Percentiles rank a stretch among this genome's conserved stretches.
Evolutionary conservation across 2,329 filamentous ascomycete species (phyloP).

Genomic region (Tolypocladium endophyticum): DNA sequence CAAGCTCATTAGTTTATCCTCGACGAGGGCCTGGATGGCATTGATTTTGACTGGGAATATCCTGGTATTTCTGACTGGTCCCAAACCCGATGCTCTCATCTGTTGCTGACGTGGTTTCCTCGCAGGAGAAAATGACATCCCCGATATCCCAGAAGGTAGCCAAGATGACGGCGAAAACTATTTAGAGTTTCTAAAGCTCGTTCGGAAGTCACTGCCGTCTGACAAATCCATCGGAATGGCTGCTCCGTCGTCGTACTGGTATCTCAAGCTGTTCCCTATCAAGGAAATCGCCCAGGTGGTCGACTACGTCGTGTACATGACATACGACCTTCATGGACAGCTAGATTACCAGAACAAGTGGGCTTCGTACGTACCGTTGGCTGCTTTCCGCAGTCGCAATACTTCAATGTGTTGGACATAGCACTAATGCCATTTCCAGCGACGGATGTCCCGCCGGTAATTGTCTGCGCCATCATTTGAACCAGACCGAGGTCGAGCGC

Average conservation of each 20-base stretch:
- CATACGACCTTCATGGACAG: slow-evolving; percentile 22
- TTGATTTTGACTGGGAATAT: slow-evolving; percentile 34
- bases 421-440: background rate
- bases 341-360: slow-evolving; percentile 19
- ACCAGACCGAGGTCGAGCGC: slow-evolving; percentile 21
- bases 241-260: slow-evolving; percentile 21
- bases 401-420: background rate
- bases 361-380: slow-evolving; percentile 3
- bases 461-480: slow-evolving; percentile 24
- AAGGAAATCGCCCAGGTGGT: slow-evolving; percentile 12
- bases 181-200: slow-evolving; percentile 5
- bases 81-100: background rate
- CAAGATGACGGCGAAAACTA: slow-evolving; percentile 5
- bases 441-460: slow-evolving; percentile 15
- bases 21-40: slow-evolving; percentile 23
- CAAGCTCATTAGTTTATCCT: slow-evolving; percentile 19
- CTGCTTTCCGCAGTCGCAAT: background rate
- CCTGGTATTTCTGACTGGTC: slow-evolving; percentile 5
- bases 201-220: slow-evolving; percentile 2
- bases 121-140: slow-evolving; percentile 10
- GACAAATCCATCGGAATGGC: slow-evolving; percentile 18
- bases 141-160: slow-evolving; percentile 15
- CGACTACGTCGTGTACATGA: slow-evolving; percentile 25
- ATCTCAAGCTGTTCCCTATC: slow-evolving; percentile 20
- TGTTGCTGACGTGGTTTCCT: background rate